Conservation (phyloP, 805 yeast species). For the Starmerella bacillaris region DNA sequence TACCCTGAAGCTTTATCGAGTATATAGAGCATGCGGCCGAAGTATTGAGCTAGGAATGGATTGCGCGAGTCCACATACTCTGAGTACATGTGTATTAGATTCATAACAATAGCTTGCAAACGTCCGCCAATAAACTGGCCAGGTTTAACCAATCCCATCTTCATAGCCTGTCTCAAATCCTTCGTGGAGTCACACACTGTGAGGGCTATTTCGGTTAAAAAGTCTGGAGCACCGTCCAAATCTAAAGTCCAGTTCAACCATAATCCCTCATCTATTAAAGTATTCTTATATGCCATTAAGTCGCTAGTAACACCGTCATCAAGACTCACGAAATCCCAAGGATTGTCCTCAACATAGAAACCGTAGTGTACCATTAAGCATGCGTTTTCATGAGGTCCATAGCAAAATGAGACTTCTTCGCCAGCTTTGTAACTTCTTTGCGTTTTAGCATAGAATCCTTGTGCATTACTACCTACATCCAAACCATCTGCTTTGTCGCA, state of each 20-base stretch:
- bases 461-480: conserved; percentile 30
- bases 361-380: conserved; percentile 78
- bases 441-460: conserved; percentile 36
- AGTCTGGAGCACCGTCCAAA: conserved; percentile 25
- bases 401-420: conserved; percentile 53
- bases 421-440: conserved; percentile 23
- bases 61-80: too few species aligned
- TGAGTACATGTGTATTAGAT: too few species aligned
- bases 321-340: conserved; percentile 57
- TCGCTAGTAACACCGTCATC: conserved; percentile 20
- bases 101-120: too few species aligned
- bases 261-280: conserved; percentile 37
- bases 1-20: too few species aligned
- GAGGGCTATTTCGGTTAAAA: conserved; percentile 57
- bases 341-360: conserved; percentile 40
- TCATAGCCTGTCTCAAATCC: neutral
- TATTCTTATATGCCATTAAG: conserved; percentile 27
- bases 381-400: conserved; percentile 80
- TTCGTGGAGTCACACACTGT: conserved; percentile 23
- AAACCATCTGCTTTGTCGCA: conserved; percentile 19
- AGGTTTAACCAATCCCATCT: neutral
- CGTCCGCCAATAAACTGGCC: too few species aligned
- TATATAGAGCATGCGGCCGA: too few species aligned
- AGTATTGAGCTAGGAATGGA: too few species aligned
- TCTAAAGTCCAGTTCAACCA: conserved; percentile 58